Evolutionary conservation across 2,329 filamentous ascomycete genomes (phyloP), one percentile per base, ranked within the genome.

Genomic region (Plenodomus lindquistii): DNA sequence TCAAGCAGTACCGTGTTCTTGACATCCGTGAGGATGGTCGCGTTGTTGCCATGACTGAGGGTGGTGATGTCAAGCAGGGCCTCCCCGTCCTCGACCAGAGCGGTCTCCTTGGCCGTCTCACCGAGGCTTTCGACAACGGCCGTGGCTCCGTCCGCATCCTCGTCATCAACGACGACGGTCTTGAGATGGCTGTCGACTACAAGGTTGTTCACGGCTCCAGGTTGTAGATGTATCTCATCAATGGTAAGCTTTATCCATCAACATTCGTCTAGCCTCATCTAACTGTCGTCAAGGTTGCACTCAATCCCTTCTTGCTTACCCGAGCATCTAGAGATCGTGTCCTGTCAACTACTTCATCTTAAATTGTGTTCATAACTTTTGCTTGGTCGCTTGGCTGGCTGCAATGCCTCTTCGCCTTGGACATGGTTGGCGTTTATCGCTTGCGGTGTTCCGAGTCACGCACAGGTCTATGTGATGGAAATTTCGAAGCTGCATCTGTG

Each of bases 1-100:
- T 97, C 91, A 97, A 97, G 91, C 94, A 97, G 85, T 99, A 99
- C 88, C 92, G 94, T 72, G 93, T 99, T 74, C 88, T 99, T 56
- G 94, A 99, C 82, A 88, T 99, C 77, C 87, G 91, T 76, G 89
- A 96, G 62, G 92, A 86, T 68, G 81, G 83, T 70, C 77, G 79
- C 65, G 76, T 99, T 71, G 91, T 95, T 62, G 92, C 92, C 82
- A 97, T 99, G 92, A 99, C 94, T 73, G 94, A 99, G 88, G 90
- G 87, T 60, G 92, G 94, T 68, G 93, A 99, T 74, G 91, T 99
- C 83, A 97, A 97, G 89, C 92, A 96, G 80, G 85, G 84, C 67
- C 83, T 99, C 51, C 85, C 89, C 50, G 91, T 99, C 76, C 87
- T 97, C 75, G 91, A 96, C 81, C 94, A 99, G 85, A 94, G 89